These are phyloP conservation scores for Aspergillus hortae DNA, from an alignment of 2,329 filamentous ascomycete genomes.

Conservation along the genomic window DNA sequence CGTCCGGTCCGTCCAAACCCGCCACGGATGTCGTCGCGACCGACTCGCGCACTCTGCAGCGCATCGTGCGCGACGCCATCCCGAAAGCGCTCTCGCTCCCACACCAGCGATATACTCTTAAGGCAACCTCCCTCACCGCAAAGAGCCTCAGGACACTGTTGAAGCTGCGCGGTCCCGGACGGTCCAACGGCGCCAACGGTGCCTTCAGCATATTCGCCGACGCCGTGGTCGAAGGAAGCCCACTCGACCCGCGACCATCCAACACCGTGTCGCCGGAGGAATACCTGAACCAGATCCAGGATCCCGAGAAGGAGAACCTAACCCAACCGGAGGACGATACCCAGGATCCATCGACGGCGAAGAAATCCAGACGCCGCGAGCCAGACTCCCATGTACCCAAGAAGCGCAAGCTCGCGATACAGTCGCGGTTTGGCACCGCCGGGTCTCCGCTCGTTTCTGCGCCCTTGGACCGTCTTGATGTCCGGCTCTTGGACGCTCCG, in stretches of 20 bases:
- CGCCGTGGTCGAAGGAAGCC: slow-evolving; percentile 51
- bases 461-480: slow-evolving; percentile 47
- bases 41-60: slow-evolving; percentile 49
- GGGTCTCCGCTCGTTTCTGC: slow-evolving; percentile 35
- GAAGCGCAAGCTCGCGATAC: slow-evolving; percentile 58
- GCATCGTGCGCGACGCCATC: slow-evolving; percentile 71
- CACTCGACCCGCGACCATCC: slow-evolving; percentile 46
- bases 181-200: slow-evolving; percentile 68
- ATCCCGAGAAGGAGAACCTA: slow-evolving; percentile 13
- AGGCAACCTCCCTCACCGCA: slow-evolving; percentile 64
- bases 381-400: slow-evolving; percentile 44
- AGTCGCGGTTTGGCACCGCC: slow-evolving; percentile 67
- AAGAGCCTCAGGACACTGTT: slow-evolving; percentile 69
- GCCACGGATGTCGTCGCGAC: not conserved
- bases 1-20: slow-evolving; percentile 37
- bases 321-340: slow-evolving; percentile 10
- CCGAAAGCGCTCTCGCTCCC: slow-evolving; percentile 78
- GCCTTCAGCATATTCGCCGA: slow-evolving; percentile 78
- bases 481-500: slow-evolving; percentile 46
- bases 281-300: slow-evolving; percentile 17
- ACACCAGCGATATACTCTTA: slow-evolving; percentile 66
- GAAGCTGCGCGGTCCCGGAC: slow-evolving; percentile 64
- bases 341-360: slow-evolving; percentile 9
- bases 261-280: slow-evolving; percentile 30
- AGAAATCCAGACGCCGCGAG: slow-evolving; percentile 4